Percentiles rank a stretch among this genome's conserved stretches.
Evolutionary conservation across 495 filamentous ascomycete genomes (phyloP).

Genomic region (Lasiosphaeria hispida): DNA sequence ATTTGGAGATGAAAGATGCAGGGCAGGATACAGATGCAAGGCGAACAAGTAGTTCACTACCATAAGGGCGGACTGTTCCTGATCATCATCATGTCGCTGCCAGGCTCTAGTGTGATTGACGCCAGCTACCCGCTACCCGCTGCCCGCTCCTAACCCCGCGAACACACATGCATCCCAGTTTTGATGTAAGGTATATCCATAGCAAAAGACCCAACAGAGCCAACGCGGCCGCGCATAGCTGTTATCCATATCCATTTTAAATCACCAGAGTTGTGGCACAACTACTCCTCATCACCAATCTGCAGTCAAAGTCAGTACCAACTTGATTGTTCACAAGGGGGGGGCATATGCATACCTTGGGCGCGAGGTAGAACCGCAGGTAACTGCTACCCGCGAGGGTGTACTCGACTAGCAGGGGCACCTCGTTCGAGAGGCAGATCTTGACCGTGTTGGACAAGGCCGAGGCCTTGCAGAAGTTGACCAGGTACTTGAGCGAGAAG

Average conservation of each 20-base stretch:
- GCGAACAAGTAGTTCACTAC: slow-evolving; percentile 20
- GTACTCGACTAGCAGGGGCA: slow-evolving; percentile 95
- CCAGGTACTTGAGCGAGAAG: slow-evolving; percentile 98
- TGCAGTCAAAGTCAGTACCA: slow-evolving; percentile 30
- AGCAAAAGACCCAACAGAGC: background rate
- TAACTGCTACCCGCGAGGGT: slow-evolving; percentile 76
- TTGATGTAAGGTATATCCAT: background rate
- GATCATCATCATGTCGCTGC: slow-evolving; percentile 12
- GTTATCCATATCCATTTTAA: slow-evolving; percentile 23
- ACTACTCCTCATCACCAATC: slow-evolving; percentile 92
- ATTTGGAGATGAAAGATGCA: background rate
- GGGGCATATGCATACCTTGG: slow-evolving; percentile 66
- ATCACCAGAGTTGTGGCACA: background rate
- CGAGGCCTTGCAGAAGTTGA: slow-evolving; percentile 99
- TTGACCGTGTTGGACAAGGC: slow-evolving; percentile 78
- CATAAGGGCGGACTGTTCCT: slow-evolving; percentile 5
- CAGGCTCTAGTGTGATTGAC: background rate
- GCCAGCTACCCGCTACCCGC: background rate
- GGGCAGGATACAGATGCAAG: background rate
- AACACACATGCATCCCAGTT: too few relatives aligned
- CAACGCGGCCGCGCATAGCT: background rate
- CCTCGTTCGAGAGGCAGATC: slow-evolving; percentile 91
- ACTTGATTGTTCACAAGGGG: background rate
- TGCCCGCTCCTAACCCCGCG: background rate
- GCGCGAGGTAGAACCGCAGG: slow-evolving; percentile 94